Evolutionary conservation across 148 eudicot genomes (phyloP), one percentile per base, ranked within the genome.

Genomic region (Nepenthes mirabilis): DNA sequence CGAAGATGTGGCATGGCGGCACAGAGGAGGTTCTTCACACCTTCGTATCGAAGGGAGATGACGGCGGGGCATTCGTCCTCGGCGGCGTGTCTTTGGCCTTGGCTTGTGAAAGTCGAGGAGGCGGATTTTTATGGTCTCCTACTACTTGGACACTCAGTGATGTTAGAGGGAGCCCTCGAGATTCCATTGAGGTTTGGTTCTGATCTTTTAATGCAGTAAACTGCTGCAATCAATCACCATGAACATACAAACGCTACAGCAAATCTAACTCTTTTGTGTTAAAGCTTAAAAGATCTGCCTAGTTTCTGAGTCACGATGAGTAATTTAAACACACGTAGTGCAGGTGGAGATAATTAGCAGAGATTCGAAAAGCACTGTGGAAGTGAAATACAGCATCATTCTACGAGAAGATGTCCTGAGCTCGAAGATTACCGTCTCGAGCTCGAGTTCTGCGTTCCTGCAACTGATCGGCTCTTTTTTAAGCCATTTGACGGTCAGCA

Each of bases 1-100:
- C 89, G 3, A 77, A 70, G 58, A 84, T 90, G 88, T 87, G 97
- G 95, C 85, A 87, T 58, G 97, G 95, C 1, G 87, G 85, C 52
- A 66, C 75, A 5, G 74, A 80, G 34, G 97, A 90, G 71, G 72
- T 90, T 55, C 78, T 90, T 58, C 97, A 90, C 43, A 87, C 95
- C 1, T 66, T 48, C 2, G 97, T 87, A 2, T 78, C 89, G 0
- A 75, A 70, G 47, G 58, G 43, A 23, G 34, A 75, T 32, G 57
- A 47, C 52, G 75, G 63, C 9, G 72, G 55, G 32, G 77, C 76
- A 1, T 50, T 74, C 34, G 72, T 90, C 65, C 86, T 63, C 66
- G 97, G 97, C 2, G 97, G 97, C 3, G 76, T 84, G 13, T 87
- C 95, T 2, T 63, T 84, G 62, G 74, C 79, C 52, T 74, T 84